phyloP scores from a whole-genome alignment of 2,329 filamentous ascomycete species.

The Exophiala spinifera region DNA sequence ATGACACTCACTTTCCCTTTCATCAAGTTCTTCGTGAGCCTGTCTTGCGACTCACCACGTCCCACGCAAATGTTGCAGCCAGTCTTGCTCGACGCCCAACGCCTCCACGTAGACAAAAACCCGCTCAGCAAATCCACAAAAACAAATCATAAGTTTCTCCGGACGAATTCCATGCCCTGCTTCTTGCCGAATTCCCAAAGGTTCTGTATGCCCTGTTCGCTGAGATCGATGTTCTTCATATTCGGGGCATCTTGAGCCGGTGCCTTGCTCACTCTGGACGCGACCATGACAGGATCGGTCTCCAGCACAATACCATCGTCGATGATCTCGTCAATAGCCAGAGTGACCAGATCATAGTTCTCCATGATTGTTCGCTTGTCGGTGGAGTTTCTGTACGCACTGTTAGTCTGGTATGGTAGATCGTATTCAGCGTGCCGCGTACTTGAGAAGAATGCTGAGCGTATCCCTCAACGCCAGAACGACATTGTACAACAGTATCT shows the following conservation, averaged over 20 bases:
- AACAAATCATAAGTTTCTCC: conserved; percentile 51
- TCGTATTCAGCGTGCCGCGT: conserved; percentile 33
- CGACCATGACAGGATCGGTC: conserved; percentile 91
- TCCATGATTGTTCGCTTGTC: conserved; percentile 98
- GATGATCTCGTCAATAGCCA: conserved; percentile 92
- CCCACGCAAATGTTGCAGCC: conserved; percentile 8
- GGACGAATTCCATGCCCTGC: conserved; percentile 84
- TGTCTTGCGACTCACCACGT: conserved; percentile 1
- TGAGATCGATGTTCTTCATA: conserved; percentile 90
- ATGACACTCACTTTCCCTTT: conserved; percentile 2
- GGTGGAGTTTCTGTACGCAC: conserved; percentile 70
- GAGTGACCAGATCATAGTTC: conserved; percentile 93
- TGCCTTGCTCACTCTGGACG: conserved; percentile 86
- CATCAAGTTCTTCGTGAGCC: conserved; percentile 5
- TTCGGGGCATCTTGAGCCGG: conserved; percentile 83
- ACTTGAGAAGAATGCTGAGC: conserved; percentile 90
- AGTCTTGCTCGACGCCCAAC: background rate
- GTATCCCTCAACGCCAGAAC: conserved; percentile 87
- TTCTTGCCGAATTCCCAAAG: conserved; percentile 90
- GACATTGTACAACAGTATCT: conserved; percentile 93
- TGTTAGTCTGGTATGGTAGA: conserved; percentile 5
- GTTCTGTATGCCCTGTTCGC: conserved; percentile 92
- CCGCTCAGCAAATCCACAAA: background rate
- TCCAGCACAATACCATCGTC: conserved; percentile 96
- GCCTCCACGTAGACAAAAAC: background rate